Evolutionary conservation across 345 rosid genomes (phyloP).

Genomic region (Sonneratia alba): DNA sequence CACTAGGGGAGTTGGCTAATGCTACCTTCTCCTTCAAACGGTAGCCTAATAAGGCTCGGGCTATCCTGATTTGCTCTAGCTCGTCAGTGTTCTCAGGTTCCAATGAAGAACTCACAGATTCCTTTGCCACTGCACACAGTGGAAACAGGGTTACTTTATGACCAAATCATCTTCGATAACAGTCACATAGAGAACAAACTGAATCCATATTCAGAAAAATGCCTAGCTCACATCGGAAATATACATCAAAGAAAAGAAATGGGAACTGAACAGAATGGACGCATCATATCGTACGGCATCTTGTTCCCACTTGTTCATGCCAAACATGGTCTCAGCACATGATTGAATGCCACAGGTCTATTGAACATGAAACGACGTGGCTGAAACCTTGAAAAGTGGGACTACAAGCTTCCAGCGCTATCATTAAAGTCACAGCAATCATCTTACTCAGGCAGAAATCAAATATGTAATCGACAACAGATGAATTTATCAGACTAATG

Average conservation of each 20-base stretch:
- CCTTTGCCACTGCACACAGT: slow-evolving; percentile 73
- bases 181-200: not conserved
- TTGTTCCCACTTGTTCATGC: too few species aligned
- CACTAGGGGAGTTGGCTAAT: slow-evolving; percentile 36
- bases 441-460: too few species aligned
- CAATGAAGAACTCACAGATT: slow-evolving; percentile 63
- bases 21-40: slow-evolving; percentile 77
- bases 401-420: not conserved
- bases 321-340: not conserved
- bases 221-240: too few species aligned
- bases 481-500: too few species aligned
- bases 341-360: not conserved
- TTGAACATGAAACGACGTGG: not conserved
- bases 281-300: not conserved
- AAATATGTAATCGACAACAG: too few species aligned
- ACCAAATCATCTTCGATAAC: not conserved
- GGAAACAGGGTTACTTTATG: not conserved
- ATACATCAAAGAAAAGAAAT: too few species aligned
- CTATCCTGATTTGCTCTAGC: slow-evolving; percentile 84
- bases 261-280: too few species aligned
- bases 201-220: too few species aligned
- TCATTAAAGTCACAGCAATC: not conserved
- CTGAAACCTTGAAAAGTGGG: not conserved
- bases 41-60: slow-evolving; percentile 66
- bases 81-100: slow-evolving; percentile 78